Base-by-base conservation (phyloP, 2,329 filamentous ascomycete genomes). In the Calonectria hongkongensis region DNA sequence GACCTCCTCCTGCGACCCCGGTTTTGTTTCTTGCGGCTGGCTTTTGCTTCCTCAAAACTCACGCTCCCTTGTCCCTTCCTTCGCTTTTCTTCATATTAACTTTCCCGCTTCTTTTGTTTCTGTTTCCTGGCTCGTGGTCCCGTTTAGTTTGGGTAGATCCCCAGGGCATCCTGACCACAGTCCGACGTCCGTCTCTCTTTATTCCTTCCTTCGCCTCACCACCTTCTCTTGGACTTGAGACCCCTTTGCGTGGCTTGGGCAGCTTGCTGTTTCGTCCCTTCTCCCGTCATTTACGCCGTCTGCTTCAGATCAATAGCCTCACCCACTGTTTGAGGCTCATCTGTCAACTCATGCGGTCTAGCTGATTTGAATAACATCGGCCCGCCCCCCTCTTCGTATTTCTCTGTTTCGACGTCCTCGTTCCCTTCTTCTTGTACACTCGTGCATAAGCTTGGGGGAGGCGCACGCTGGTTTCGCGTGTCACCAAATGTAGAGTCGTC, bases 181-280 rank as follows among this genome's bases (percentile, higher is more conserved):
- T 54, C 50, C 60, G 41, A 36, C 62, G 51, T 71, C 50, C 76
- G 60, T 74, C 68, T 66, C 66, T 75, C 54, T 28, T 18, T 27
- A 21, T 21, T 13, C 18, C 7, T 60, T 41, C 21, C 36, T 60
- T 39, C 33, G 33, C 54, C 27, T 60, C 54, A 28, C 15, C 21
- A 41, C 54, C 8, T 60, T 60, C 73, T 75, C 70, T 70, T 72
- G 4, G 63, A 21, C 18, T 28, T 15, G 28, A 12, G n/a, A 28
- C 39, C 36, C 47, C 50, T 45, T 39, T 28, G 30, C 33, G 63
- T 60, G 60, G 39, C 28, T 58, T 36, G 70, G 48, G 48, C 27
- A 41, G 48, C 45, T 66, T 66, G 21, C 63, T 68, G 77, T 71
- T 77, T 79, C 74, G 72, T 75, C 72, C 21, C 21, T 72, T 71